Evolutionary conservation across 257 asterid genomes (phyloP).

Genomic region (Cynanchum wilfordii): DNA sequence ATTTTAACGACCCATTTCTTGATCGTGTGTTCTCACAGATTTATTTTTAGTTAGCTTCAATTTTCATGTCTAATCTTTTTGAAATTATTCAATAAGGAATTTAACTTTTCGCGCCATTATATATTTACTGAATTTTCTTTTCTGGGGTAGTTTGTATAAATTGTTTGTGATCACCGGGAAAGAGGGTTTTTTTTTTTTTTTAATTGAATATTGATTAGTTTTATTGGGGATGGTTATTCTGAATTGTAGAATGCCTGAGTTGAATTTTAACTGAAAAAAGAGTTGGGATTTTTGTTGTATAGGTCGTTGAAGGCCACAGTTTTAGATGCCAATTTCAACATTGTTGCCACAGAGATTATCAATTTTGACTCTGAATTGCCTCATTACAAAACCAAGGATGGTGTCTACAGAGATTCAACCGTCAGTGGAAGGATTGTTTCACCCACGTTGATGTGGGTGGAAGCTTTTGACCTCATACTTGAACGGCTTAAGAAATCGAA

Average conservation of each 20-base stretch:
- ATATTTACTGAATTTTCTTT: background rate
- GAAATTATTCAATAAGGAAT: background rate
- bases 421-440: constrained; percentile 81
- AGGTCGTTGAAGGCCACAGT: constrained; percentile 94
- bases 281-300: constrained; percentile 10
- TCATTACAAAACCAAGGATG: constrained; percentile 84
- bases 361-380: constrained; percentile 76
- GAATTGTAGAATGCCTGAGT: constrained; percentile 27
- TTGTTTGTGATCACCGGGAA: background rate
- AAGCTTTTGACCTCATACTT: constrained; percentile 75
- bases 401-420: constrained; percentile 61
- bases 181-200: constrained; percentile 13
- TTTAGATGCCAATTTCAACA: constrained; percentile 64
- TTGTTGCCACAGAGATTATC: constrained; percentile 58
- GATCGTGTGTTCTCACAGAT: background rate
- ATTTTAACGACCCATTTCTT: background rate
- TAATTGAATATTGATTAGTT: background rate
- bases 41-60: background rate
- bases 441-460: constrained; percentile 95
- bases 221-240: background rate
- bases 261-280: constrained; percentile 27
- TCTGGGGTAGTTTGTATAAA: background rate
- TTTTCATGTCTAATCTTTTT: background rate
- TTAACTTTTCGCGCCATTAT: no score
- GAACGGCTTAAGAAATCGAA: constrained; percentile 54